phyloP scores from a whole-genome alignment of 805 yeast genomes.

The Blastobotrys americana region DNA sequence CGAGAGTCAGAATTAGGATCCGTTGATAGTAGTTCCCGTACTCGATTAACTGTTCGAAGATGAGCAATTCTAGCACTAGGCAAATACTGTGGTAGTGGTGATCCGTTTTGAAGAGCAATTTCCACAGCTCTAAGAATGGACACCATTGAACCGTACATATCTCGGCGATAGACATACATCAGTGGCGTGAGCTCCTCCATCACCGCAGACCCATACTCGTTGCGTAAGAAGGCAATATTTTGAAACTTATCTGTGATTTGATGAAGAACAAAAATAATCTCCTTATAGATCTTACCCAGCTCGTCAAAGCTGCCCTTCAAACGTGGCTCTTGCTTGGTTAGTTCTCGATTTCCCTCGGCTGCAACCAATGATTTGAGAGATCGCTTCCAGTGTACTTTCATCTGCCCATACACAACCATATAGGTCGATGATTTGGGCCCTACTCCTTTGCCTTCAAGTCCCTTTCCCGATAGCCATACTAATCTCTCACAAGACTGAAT shows the following conservation, averaged over 20 bases:
- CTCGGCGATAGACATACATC: constrained; percentile 40
- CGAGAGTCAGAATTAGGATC: constrained; percentile 5
- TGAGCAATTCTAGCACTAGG: constrained; percentile 46
- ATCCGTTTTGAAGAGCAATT: constrained; percentile 37
- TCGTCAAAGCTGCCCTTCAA: constrained; percentile 41
- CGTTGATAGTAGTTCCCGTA: constrained; percentile 31
- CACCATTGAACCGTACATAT: constrained; percentile 37
- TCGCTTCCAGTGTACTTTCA: constrained; percentile 30
- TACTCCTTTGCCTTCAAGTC: constrained; percentile 31
- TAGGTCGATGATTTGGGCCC: constrained; percentile 10
- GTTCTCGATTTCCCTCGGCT: constrained; percentile 32
- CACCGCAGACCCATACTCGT: constrained; percentile 40
- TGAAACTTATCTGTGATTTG: constrained; percentile 44
- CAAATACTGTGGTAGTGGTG: constrained; percentile 44
- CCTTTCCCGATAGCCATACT: constrained; percentile 35
- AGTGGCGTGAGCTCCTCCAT: constrained; percentile 38
- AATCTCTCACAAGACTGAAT: constrained; percentile 37
- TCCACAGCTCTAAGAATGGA: constrained; percentile 38
- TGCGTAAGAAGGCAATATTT: constrained; percentile 38
- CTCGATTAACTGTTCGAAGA: constrained; percentile 38
- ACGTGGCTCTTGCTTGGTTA: constrained; percentile 37
- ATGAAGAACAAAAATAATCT: constrained; percentile 39
- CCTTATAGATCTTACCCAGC: constrained; percentile 35
- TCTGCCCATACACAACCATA: constrained; percentile 29
- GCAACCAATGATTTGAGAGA: constrained; percentile 35